These are phyloP conservation scores for Mortierella sp. DNA, from an alignment of 371 early-diverging fungal species.

Conservation along the genomic window DNA sequence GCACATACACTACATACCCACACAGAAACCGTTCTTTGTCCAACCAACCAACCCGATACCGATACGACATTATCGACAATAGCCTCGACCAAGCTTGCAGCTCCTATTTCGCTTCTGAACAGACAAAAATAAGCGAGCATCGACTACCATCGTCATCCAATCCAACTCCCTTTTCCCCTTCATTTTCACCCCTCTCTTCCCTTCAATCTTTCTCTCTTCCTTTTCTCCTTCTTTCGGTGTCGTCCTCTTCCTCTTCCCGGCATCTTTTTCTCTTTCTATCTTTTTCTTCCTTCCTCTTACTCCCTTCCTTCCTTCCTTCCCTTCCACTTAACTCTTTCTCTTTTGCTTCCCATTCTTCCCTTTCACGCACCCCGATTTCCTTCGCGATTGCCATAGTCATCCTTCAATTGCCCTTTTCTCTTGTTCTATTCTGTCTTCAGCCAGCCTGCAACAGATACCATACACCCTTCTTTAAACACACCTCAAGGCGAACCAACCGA, in stretches of 20 bases:
- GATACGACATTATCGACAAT: not conserved
- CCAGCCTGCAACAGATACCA: constrained; percentile 1
- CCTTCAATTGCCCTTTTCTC: not conserved
- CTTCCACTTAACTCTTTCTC: not conserved
- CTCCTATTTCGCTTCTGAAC: not conserved
- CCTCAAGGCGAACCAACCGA: no score
- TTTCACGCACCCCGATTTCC: not conserved
- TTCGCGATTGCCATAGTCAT: not conserved
- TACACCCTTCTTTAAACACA: no score
- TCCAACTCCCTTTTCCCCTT: not conserved
- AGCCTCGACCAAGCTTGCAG: not conserved
- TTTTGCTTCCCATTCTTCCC: not conserved
- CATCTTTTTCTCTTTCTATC: constrained; percentile 1
- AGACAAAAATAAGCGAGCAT: not conserved
- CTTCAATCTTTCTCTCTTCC: constrained; percentile 4
- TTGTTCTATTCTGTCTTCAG: constrained; percentile 11
- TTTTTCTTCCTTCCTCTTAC: not conserved
- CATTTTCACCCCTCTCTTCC: not conserved
- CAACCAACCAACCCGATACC: constrained; percentile 1
- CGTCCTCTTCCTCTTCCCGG: constrained; percentile 2
- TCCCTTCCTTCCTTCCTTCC: not conserved
- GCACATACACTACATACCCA: not conserved
- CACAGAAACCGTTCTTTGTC: not conserved
- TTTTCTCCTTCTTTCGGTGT: not conserved
- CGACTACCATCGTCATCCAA: not conserved